These are phyloP conservation scores for Cunninghamia lanceolata DNA, from an alignment of 75 land plant species.

Conservation along the genomic window DNA sequence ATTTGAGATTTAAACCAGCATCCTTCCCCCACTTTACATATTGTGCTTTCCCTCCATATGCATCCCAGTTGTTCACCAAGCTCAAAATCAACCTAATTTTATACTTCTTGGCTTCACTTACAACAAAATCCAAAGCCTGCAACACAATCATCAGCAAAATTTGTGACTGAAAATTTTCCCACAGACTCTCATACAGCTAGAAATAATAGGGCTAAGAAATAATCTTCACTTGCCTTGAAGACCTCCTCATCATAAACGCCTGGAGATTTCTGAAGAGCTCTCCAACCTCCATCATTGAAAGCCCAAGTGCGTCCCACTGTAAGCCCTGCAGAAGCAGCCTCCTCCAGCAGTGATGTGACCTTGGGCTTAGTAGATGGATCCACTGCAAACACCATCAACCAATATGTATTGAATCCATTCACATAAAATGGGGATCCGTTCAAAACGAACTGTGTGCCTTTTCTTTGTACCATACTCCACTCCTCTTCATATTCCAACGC, in stretches of 20 bases:
- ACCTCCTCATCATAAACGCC: slow-evolving; percentile 85
- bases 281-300: slow-evolving; percentile 87
- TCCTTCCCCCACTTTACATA: slow-evolving; percentile 86
- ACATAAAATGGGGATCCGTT: slow-evolving; percentile 62
- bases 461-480: slow-evolving; percentile 54
- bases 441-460: slow-evolving; percentile 63
- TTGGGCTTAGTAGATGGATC: slow-evolving; percentile 62
- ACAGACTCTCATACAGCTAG: not conserved
- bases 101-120: slow-evolving; percentile 68
- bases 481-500: slow-evolving; percentile 6
- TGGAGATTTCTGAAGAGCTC: slow-evolving; percentile 84
- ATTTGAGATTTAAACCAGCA: slow-evolving; percentile 58
- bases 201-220: not conserved
- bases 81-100: slow-evolving; percentile 79
- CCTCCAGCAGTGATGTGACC: slow-evolving; percentile 55
- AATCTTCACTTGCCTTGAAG: slow-evolving; percentile 50
- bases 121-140: slow-evolving; percentile 89
- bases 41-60: slow-evolving; percentile 88
- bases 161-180: not conserved
- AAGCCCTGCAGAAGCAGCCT: slow-evolving; percentile 70
- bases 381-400: slow-evolving; percentile 77
- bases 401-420: slow-evolving; percentile 92
- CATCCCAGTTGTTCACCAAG: slow-evolving; percentile 82
- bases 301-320: slow-evolving; percentile 94
- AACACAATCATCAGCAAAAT: not conserved